Evolutionary conservation across 192 early-diverging fungal species (phyloP), one percentile per base, ranked within the genome.

Genomic region (Coemansia guatemalensis): DNA sequence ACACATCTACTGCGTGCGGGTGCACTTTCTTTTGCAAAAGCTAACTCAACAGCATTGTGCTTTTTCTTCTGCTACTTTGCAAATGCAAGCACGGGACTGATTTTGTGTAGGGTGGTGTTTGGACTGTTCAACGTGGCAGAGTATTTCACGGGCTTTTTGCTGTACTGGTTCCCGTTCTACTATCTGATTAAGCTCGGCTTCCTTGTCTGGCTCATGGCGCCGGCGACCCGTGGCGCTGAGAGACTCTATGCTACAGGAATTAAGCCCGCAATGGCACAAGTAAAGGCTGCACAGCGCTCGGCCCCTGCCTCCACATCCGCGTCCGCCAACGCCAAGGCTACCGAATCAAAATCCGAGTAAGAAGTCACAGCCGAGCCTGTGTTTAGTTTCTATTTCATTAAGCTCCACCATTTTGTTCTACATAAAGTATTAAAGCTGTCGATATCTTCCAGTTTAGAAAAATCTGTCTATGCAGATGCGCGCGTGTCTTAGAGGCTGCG

Each of bases 151-250:
- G 92, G 96, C 53, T 47, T 89, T 53, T 53, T 99, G 11, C 78
- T 96, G 29, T 93, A 93, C 86, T 99, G 95, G 94, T 71, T 95
- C 62, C 93, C 94, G 48, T 94, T 99, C 82, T 99, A 95, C 84
- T 96, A 92, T 74, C 73, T 88, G 47, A 84, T 97, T 82, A 99
- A 99, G 85, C 88, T 93, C n/a, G 69, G 87, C 11, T 84, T 97
- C 61, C 81, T 96, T 64, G 70, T 95, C 54, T 99, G 92, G 89
- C 84, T 96, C 41, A 81, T 90, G 74, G 63, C 90, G 53, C 93
- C 91, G 59, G 78, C 83, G 58, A 88, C 88, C 2, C 22, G 74
- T 17, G 96, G 96, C 41, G 95, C 96, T 64, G 84, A 87, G 70
- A 73, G 85, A 65, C 55, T 99, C 53, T 99, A 99, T 78, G 58